Base-by-base conservation (phyloP, 495 filamentous ascomycete species). In the Tuber indicum region DNA sequence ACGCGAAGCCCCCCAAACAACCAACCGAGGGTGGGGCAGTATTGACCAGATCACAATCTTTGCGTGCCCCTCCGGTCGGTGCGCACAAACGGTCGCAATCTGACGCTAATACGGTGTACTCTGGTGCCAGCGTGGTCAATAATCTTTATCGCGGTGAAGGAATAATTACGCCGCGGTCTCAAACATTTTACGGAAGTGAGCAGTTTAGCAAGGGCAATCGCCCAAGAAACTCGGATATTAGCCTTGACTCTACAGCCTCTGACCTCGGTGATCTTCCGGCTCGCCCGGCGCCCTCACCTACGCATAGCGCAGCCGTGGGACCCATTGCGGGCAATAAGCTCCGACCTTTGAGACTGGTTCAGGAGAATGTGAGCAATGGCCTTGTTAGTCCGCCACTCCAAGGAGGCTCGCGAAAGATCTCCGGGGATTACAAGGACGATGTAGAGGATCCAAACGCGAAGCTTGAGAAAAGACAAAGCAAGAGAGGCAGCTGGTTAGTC, bases 291-390 rank as follows among this genome's bases (percentile, higher is more conserved):
- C 74, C 73, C 19, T 82, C 81, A 21, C 81, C 81, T 21, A 58
- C 80, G 23, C 78, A 77, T 32, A 90, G 91, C 85, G 89, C 90
- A 58, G 90, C 92, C 84, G 87, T 85, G 76, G 83, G 79, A 21
- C 88, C 87, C 6, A 90, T 91, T 73, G 87, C 87, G 3, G 92
- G 91, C 8, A 94, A 90, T 78, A 93, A 93, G 81, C 88, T 96
- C 72, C 88, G 96, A 45, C 96, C 96, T 1, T 85, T 99, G 82
- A 87, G 95, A 62, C 87, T 99, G 17, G 96, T 99, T 74, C 92
- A 94, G 85, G 92, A 89, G 81, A 88, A 87, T 45, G 78, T 79
- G 26, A 74, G 77, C 4, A 82, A 49, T 39, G 81, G 81, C 6
- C 42, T 82, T 14, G 81, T 82, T 32, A 79, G 77, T 21, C 81